A percentile compares a stretch with the other conserved stretches of the same genome.
Evolutionary conservation across 208 protist species (phyloP).

Genomic region (Leishmania martiniquensis): DNA sequence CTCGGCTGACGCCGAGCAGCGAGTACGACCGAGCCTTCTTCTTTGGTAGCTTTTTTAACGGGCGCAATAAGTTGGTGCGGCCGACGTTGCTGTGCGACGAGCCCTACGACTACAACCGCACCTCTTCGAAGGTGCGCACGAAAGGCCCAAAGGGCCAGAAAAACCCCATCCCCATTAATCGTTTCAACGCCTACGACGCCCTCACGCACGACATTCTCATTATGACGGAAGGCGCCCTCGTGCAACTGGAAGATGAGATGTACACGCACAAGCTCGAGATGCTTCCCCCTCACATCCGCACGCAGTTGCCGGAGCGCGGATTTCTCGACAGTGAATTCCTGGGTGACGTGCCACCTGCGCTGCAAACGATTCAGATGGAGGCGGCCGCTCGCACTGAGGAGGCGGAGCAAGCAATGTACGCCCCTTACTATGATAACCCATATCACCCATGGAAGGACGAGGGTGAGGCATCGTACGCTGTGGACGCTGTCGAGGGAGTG

Average conservation of each 20-base stretch:
- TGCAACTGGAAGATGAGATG: constrained; percentile 91
- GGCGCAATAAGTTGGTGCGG: constrained; percentile 89
- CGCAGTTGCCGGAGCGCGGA: constrained; percentile 77
- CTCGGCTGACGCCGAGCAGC: constrained; percentile 79
- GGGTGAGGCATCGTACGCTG: constrained; percentile 73
- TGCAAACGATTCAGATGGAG: constrained; percentile 86
- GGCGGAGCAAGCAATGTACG: constrained; percentile 80
- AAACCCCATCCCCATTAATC: constrained; percentile 92
- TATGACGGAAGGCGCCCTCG: constrained; percentile 87
- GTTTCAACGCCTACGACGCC: constrained; percentile 91
- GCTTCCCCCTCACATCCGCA: constrained; percentile 90
- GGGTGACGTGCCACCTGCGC: constrained; percentile 64
- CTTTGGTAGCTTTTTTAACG: constrained; percentile 93
- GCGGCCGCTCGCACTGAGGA: constrained; percentile 87
- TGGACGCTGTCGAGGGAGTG: constrained; percentile 80
- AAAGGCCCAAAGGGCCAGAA: constrained; percentile 90
- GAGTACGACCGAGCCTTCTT: constrained; percentile 92
- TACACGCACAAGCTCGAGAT: constrained; percentile 83
- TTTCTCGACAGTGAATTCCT: constrained; percentile 73
- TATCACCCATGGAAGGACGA: constrained; percentile 89
- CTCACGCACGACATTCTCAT: constrained; percentile 86
- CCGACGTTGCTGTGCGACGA: constrained; percentile 89
- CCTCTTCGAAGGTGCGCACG: constrained; percentile 66
- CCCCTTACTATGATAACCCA: constrained; percentile 80
- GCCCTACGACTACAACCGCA: constrained; percentile 88